Evolutionary conservation across 163 green algal species (phyloP).

Genomic region (Prototheca cutis): DNA sequence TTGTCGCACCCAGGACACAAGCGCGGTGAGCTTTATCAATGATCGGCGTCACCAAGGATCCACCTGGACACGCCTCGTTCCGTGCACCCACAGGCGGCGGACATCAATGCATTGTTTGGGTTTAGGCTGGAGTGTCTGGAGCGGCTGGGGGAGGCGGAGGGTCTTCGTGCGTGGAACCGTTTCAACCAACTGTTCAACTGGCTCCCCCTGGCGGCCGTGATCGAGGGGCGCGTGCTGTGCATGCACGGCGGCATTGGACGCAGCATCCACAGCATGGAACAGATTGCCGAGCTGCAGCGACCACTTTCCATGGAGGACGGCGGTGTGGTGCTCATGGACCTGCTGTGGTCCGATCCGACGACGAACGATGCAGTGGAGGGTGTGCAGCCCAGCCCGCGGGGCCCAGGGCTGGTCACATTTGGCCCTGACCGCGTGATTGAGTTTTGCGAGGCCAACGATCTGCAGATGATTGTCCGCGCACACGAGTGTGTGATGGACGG

Average conservation of each 20-base stretch:
- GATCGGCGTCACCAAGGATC: slow-evolving; percentile 8
- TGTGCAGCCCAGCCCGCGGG: slow-evolving; percentile 83
- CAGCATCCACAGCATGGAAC: slow-evolving; percentile 51
- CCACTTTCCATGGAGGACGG: slow-evolving; percentile 95
- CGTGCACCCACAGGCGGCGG: slow-evolving; percentile 39
- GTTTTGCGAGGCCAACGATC: slow-evolving; percentile 91
- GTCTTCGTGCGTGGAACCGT: slow-evolving; percentile 78
- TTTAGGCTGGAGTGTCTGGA: slow-evolving; percentile 91
- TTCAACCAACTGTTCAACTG: slow-evolving; percentile 96
- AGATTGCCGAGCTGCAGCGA: slow-evolving; percentile 75
- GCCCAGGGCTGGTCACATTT: slow-evolving; percentile 93
- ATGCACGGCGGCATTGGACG: slow-evolving; percentile 95
- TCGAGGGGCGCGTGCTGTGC: slow-evolving; percentile 90
- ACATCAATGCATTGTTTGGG: slow-evolving; percentile 99
- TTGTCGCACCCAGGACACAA: too few relatives aligned
- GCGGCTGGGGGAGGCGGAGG: slow-evolving; percentile 61
- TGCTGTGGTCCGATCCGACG: slow-evolving; percentile 93
- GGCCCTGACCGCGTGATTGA: slow-evolving; percentile 93
- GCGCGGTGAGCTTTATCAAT: too few relatives aligned
- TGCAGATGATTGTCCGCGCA: slow-evolving; percentile 97
- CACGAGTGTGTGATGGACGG: slow-evolving; percentile 99
- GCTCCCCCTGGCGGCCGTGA: slow-evolving; percentile 88
- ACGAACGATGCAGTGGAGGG: slow-evolving; percentile 94
- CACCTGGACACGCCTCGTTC: not conserved
- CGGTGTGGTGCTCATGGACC: slow-evolving; percentile 89